Evolutionary conservation across 257 asterid genomes (phyloP).

Genomic region (Solanum bulbocastanum): DNA sequence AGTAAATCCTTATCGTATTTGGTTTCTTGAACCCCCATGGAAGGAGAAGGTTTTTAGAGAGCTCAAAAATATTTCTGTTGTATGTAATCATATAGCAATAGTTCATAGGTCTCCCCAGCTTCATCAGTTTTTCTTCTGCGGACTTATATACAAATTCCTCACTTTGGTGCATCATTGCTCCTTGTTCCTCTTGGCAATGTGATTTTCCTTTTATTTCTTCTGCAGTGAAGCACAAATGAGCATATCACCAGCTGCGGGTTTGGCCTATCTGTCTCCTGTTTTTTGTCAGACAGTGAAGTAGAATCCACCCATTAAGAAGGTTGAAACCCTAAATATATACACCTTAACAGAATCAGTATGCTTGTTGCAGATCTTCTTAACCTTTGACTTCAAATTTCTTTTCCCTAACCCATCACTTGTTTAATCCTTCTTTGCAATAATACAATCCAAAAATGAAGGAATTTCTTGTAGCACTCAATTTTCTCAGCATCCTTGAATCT

Average conservation of each 20-base stretch:
- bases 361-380: neutral
- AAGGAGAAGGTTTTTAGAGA: neutral
- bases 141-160: neutral
- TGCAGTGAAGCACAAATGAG: neutral
- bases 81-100: neutral
- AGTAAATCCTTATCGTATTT: neutral
- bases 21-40: neutral
- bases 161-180: neutral
- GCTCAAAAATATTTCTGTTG: neutral
- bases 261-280: neutral
- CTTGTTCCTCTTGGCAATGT: neutral
- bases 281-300: neutral
- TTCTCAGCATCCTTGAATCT: neutral
- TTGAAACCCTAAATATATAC: neutral
- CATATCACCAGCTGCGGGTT: neutral
- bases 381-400: neutral
- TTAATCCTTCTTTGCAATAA: neutral
- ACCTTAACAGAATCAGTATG: neutral
- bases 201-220: neutral
- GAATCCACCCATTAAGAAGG: neutral
- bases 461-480: neutral
- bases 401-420: neutral
- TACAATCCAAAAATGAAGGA: neutral
- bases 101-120: neutral
- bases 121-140: neutral